Percentiles rank a stretch among this genome's conserved stretches.
These are phyloP conservation scores for Liriodendron chinense DNA, from an alignment of 164 flowering plant species.

Conservation along the genomic window DNA sequence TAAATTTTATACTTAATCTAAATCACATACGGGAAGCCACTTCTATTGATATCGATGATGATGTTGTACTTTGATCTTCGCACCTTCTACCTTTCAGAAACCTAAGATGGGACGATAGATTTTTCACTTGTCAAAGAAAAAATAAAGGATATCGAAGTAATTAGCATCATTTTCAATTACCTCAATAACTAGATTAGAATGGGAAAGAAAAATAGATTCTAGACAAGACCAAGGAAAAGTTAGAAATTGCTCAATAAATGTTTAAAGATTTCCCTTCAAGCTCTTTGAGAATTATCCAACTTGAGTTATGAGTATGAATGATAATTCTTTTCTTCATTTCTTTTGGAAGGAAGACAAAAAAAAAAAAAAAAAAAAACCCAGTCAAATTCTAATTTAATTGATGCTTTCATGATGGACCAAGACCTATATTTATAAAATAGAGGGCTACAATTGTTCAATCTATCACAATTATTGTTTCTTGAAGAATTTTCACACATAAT, in stretches of 20 bases:
- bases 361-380: neutral
- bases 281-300: constrained; percentile 1
- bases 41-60: too few species aligned
- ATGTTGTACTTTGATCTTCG: too few species aligned
- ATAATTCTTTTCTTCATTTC: neutral
- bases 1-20: too few species aligned
- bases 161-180: neutral
- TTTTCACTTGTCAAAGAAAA: too few species aligned
- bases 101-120: too few species aligned
- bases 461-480: too few species aligned
- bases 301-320: constrained; percentile 2
- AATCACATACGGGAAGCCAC: too few species aligned
- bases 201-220: neutral
- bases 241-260: neutral
- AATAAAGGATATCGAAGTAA: neutral
- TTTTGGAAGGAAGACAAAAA: neutral
- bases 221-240: neutral
- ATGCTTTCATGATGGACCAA: neutral
- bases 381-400: neutral
- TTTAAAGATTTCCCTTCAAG: neutral
- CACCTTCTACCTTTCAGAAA: too few species aligned
- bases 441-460: too few species aligned
- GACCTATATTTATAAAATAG: neutral
- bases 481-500: too few species aligned
- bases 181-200: neutral